Base-by-base conservation (phyloP, 768 basidiomycete genomes). In the Pleurotus pulmonarius region DNA sequence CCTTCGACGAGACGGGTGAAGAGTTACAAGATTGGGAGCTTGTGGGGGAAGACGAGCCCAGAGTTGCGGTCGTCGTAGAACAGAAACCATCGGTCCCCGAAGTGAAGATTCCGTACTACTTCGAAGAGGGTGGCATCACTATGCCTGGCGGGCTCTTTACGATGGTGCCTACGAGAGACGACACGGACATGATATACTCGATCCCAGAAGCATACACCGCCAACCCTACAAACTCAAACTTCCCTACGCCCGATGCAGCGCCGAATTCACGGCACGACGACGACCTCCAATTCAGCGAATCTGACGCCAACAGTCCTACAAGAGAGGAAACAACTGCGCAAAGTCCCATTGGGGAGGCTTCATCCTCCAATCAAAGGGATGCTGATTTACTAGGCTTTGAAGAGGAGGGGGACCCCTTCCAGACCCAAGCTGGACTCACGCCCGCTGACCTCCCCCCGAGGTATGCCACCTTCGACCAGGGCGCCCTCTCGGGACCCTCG, bases 71-170 rank as follows among this genome's bases (percentile, higher is more conserved):
- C 15, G 13, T 16, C 51, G 20, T 20, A 20, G 37, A 41, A 41
- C 51, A 44, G 41, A 39, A 34, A 34, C 13, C 26, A 16, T n/a
- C 24, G 22, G 22, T 16, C 26, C 15, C 39, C 16, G 12, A 34
- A 7, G 39, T 39, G n/a, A 39, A 53, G 24, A 24, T 40, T 39
- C 51, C 51, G 18, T 53, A 53, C 24, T 53, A 16, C n/a, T 53
- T 53, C n/a, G 51, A 53, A 29, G 51, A 53, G 41, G 51, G 24
- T 41, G 51, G 51, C 3, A 53, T 53, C 24, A 53, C 38, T 18
- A 53, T 53, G 51, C 51, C 51, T 8, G 51, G 51, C 13, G 51
- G 51, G 9, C 26, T 53, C 20, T 53, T 53, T 25, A 53, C 51
- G 18, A 53, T 53, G 51, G 39, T 53, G 4, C 51, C 51, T 22